These are phyloP conservation scores for Penicillium concentricum DNA, from an alignment of 2,329 filamentous ascomycete species.

Conservation along the genomic window DNA sequence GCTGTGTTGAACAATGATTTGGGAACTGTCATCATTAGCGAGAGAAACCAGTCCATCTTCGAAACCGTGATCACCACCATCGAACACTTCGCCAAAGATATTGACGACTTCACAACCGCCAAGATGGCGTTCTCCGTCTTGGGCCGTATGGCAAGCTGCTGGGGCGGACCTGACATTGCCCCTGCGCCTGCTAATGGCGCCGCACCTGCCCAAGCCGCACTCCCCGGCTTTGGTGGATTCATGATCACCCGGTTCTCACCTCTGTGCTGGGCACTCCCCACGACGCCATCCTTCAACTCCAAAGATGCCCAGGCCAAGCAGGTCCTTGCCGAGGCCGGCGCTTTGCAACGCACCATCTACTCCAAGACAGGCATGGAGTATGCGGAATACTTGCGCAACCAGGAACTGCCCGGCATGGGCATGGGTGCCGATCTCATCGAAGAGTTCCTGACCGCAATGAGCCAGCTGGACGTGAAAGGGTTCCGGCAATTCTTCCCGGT, in stretches of 20 bases:
- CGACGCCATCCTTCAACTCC: constrained; percentile 74
- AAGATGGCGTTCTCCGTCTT: constrained; percentile 81
- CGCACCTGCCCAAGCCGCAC: constrained; percentile 40
- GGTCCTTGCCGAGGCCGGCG: constrained; percentile 83
- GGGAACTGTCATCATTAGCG: constrained; percentile 82
- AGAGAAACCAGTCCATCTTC: constrained; percentile 83
- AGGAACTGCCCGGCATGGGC: constrained; percentile 49
- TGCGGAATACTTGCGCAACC: constrained; percentile 52
- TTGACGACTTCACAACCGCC: constrained; percentile 64
- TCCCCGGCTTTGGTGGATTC: constrained; percentile 90
- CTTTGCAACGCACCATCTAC: constrained; percentile 84
- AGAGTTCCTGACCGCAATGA: constrained; percentile 48
- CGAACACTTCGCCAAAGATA: constrained; percentile 76
- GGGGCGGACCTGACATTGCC: constrained; percentile 81
- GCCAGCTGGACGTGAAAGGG: constrained; percentile 44
- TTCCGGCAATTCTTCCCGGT: constrained; percentile 52
- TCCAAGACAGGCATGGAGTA: constrained; percentile 84
- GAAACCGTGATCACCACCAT: constrained; percentile 84
- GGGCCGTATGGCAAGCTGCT: constrained; percentile 77
- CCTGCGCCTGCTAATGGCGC: constrained; percentile 31
- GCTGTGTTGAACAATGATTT: constrained; percentile 90
- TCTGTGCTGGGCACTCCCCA: constrained; percentile 84
- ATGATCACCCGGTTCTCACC: constrained; percentile 86
- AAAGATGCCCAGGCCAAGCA: constrained; percentile 86
- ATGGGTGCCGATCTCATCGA: constrained; percentile 48